Conservation (phyloP, 176 grass and related monocot genomes). For the Raddia distichophylla region DNA sequence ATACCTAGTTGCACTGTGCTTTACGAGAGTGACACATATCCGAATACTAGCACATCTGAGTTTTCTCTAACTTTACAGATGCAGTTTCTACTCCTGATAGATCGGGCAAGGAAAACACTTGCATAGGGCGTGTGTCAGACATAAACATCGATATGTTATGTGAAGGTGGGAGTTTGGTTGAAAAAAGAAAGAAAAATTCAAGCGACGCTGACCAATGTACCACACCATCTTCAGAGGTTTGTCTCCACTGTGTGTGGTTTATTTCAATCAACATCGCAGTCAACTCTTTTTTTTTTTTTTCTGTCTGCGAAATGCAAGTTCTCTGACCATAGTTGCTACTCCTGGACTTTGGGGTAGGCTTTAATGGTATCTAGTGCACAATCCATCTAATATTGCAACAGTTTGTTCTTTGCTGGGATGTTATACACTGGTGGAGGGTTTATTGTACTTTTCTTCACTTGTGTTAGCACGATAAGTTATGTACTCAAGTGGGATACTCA, state of each 20-base stretch:
- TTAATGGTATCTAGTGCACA: neutral
- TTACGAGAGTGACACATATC: neutral
- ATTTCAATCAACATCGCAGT: neutral
- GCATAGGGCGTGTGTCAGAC: slow-evolving; percentile 8
- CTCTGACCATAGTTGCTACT: neutral
- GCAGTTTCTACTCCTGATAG: slow-evolving; percentile 24
- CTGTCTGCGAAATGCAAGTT: neutral
- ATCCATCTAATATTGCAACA: slow-evolving; percentile 11
- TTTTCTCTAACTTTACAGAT: slow-evolving; percentile 21
- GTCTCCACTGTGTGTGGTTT: neutral
- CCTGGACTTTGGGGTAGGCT: neutral
- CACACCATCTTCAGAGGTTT: slow-evolving; percentile 29
- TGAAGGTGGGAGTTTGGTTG: slow-evolving; percentile 8
- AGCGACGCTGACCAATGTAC: slow-evolving; percentile 9
- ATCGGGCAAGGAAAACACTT: slow-evolving; percentile 29
- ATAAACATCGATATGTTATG: neutral
- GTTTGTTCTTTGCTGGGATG: slow-evolving; percentile 9
- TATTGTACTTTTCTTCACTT: neutral
- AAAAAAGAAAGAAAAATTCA: slow-evolving; percentile 11
- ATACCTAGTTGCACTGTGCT: neutral
- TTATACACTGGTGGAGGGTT: neutral
- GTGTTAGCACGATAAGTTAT: neutral
- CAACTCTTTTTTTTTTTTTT: neutral
- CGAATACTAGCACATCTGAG: neutral
- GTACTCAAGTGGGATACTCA: neutral